Evolutionary conservation across 768 basidiomycete genomes (phyloP).

Genomic region (Leucogyrophana mollusca): DNA sequence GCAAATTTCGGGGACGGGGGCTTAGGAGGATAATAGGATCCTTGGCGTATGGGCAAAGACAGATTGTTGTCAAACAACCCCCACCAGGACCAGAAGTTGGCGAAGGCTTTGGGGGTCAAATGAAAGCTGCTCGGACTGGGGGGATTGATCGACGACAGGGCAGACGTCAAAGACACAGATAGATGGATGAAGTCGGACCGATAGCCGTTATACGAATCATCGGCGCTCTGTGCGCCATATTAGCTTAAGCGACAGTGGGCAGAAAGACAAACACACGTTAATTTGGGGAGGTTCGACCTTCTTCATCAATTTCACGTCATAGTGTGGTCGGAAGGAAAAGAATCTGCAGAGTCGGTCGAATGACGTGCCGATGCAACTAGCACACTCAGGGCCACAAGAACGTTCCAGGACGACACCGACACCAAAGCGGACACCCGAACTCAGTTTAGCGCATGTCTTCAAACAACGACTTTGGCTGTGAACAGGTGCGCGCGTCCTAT

Average conservation of each 20-base stretch:
- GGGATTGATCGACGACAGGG: constrained; percentile 34
- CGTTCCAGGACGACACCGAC: constrained; percentile 82
- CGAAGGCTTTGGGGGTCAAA: constrained; percentile 79
- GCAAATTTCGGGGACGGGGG: constrained; percentile 84
- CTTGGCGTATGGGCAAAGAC: constrained; percentile 85
- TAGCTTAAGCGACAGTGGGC: neutral
- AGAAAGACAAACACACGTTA: constrained; percentile 42
- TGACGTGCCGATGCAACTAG: constrained; percentile 53
- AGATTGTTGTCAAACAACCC: constrained; percentile 74
- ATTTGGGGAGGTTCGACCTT: constrained; percentile 39
- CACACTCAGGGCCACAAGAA: constrained; percentile 72
- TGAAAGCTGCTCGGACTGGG: constrained; percentile 69
- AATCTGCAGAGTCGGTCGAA: constrained; percentile 79
- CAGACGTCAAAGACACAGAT: constrained; percentile 80
- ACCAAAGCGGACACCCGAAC: constrained; percentile 84
- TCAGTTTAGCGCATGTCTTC: constrained; percentile 83
- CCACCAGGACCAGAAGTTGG: constrained; percentile 95
- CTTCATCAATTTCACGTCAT: constrained; percentile 62
- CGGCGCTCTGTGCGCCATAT: constrained; percentile 32
- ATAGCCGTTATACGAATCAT: constrained; percentile 85
- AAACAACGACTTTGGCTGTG: constrained; percentile 32
- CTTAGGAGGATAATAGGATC: constrained; percentile 72
- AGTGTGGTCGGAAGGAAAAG: constrained; percentile 81
- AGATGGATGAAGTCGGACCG: constrained; percentile 94
- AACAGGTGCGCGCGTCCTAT: constrained; percentile 1